These are phyloP conservation scores for Amaranthus palmeri DNA, from an alignment of 148 eudicot species.

Conservation along the genomic window DNA sequence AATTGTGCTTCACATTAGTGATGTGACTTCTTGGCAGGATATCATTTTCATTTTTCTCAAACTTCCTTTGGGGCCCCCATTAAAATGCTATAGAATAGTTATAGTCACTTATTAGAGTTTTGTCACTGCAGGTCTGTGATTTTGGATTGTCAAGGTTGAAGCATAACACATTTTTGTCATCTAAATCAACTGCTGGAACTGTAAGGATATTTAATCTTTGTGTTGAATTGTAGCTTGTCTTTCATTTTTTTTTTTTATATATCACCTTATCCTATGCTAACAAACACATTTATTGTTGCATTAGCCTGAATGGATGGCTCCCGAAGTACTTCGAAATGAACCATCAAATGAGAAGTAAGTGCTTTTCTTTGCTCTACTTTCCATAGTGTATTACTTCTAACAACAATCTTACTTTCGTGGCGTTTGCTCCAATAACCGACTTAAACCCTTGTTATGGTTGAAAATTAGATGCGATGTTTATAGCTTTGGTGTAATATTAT, in stretches of 20 bases:
- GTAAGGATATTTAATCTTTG: conserved; percentile 34
- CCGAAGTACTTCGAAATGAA: conserved; percentile 98
- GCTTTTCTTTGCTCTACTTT: conserved; percentile 8
- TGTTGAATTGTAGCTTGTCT: background rate
- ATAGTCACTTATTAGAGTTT: background rate
- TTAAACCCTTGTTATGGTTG: conserved; percentile 10
- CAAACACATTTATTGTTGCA: conserved; percentile 16
- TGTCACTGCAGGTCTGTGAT: conserved; percentile 69
- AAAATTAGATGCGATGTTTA: conserved; percentile 88
- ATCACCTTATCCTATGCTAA: conserved; percentile 8
- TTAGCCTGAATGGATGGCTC: conserved; percentile 99
- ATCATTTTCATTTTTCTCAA: background rate
- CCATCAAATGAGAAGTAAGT: conserved; percentile 98
- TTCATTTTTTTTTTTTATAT: background rate
- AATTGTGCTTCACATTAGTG: background rate
- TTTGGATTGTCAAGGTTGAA: conserved; percentile 89
- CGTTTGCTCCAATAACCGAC: background rate
- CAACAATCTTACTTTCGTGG: background rate
- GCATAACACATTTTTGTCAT: conserved; percentile 92
- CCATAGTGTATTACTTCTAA: background rate
- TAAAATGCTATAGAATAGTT: background rate
- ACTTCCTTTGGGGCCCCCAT: background rate
- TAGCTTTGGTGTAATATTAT: conserved; percentile 91
- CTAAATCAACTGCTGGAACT: conserved; percentile 92
- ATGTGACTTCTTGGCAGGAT: background rate